phyloP scores from a whole-genome alignment of 2,329 filamentous ascomycete genomes.

The Fusarium domesticum region DNA sequence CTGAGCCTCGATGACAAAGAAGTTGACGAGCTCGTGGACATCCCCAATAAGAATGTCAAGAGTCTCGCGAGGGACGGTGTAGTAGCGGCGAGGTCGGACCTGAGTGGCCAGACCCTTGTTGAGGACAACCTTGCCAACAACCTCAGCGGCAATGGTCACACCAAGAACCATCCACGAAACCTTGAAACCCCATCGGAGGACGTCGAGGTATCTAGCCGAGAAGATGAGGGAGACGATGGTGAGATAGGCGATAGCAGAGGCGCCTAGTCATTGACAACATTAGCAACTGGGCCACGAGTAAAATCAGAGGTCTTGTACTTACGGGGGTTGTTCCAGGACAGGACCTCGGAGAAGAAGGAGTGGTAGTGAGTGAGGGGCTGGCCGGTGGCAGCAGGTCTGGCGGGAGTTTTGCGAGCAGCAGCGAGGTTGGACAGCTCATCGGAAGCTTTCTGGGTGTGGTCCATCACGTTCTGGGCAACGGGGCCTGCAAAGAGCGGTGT shows the following conservation, averaged over 20 bases:
- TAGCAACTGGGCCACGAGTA: slow-evolving; percentile 12
- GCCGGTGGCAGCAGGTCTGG: slow-evolving; percentile 54
- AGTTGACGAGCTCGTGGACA: slow-evolving; percentile 67
- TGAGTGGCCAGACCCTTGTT: slow-evolving; percentile 62
- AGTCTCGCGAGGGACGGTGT: slow-evolving; percentile 61
- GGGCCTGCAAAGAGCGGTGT: slow-evolving; percentile 44
- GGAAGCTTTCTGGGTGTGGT: slow-evolving; percentile 53
- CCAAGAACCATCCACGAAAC: slow-evolving; percentile 61
- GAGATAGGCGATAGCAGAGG: slow-evolving; percentile 62
- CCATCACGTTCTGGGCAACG: slow-evolving; percentile 57
- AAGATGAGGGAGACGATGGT: slow-evolving; percentile 59
- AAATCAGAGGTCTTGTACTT: slow-evolving; percentile 32
- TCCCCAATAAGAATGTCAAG: slow-evolving; percentile 61
- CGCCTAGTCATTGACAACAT: slow-evolving; percentile 42
- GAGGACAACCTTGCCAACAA: slow-evolving; percentile 58
- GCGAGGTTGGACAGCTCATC: slow-evolving; percentile 58
- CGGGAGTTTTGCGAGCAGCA: slow-evolving; percentile 53
- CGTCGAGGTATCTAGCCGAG: slow-evolving; percentile 61
- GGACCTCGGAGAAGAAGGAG: slow-evolving; percentile 66
- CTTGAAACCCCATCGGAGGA: slow-evolving; percentile 64
- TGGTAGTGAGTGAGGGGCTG: slow-evolving; percentile 67
- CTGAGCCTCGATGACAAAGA: slow-evolving; percentile 68
- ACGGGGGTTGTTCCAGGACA: slow-evolving; percentile 69
- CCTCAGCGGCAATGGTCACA: slow-evolving; percentile 59
- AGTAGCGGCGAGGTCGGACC: slow-evolving; percentile 65